Percentiles rank a stretch among this genome's conserved stretches.
phyloP scores from a whole-genome alignment of 2,329 filamentous ascomycete genomes.

The Phaeophleospora eucalypticola region DNA sequence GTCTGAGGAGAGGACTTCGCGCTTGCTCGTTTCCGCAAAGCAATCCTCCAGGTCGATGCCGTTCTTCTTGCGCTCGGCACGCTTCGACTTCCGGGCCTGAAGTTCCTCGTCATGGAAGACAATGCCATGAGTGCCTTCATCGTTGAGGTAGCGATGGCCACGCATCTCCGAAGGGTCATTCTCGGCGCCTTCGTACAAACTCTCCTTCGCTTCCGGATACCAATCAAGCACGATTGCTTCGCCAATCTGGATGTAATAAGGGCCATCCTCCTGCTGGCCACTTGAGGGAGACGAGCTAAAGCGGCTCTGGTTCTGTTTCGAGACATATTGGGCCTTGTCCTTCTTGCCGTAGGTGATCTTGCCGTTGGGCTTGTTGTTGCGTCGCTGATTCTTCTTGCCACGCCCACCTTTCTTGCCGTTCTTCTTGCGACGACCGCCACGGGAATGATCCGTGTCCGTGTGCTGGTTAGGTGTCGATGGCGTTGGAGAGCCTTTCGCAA shows the following conservation, averaged over 20 bases:
- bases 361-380: constrained; percentile 18
- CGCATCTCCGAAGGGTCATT: constrained; percentile 49
- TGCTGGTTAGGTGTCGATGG: not conserved
- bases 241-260: constrained; percentile 61
- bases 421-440: constrained; percentile 12
- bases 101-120: constrained; percentile 58
- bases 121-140: constrained; percentile 56
- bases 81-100: constrained; percentile 57
- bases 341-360: constrained; percentile 23
- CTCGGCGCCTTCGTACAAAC: constrained; percentile 56
- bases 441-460: constrained; percentile 4
- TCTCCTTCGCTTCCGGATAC: constrained; percentile 65
- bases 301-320: not conserved
- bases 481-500: constrained; percentile 1
- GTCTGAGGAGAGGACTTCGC: constrained; percentile 87
- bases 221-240: constrained; percentile 89
- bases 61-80: constrained; percentile 62
- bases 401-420: constrained; percentile 17
- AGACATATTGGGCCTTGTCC: constrained; percentile 11
- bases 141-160: constrained; percentile 49
- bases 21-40: constrained; percentile 88
- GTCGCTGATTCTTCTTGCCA: constrained; percentile 8
- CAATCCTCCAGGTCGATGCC: constrained; percentile 87
- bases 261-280: constrained; percentile 21
- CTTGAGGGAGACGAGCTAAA: not conserved